Conservation (phyloP, 139 green algal species). For the Zygnema cylindricum region DNA sequence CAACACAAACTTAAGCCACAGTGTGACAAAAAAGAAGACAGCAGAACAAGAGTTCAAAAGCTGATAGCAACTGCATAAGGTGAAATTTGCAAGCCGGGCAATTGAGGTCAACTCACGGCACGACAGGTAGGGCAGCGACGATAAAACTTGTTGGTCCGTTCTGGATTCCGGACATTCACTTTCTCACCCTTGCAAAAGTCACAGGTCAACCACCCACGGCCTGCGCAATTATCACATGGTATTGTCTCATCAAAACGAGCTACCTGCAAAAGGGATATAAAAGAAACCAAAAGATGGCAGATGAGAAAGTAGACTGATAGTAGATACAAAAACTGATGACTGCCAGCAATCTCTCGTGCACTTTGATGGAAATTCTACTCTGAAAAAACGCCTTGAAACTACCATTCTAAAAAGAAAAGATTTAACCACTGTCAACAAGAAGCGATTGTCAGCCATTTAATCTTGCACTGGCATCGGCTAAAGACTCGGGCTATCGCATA, state of each 20-base stretch:
- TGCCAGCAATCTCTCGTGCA: no score
- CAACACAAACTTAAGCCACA: not conserved
- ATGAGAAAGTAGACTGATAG: no score
- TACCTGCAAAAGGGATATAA: no score
- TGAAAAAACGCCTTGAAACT: no score
- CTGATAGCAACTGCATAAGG: not conserved
- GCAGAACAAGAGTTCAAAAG: not conserved
- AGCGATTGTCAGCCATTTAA: no score
- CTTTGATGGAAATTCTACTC: no score
- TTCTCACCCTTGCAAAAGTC: conserved; percentile 29
- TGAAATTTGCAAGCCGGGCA: not conserved
- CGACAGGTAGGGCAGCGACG: conserved; percentile 31
- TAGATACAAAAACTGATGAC: no score
- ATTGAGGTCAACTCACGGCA: conserved; percentile 23
- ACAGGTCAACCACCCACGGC: conserved; percentile 5
- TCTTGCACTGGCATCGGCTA: no score
- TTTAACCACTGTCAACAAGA: no score
- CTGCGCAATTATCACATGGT: conserved; percentile 20
- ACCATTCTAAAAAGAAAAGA: no score
- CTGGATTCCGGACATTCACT: conserved; percentile 22
- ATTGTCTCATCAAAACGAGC: not conserved
- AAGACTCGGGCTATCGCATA: no score
- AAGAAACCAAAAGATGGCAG: no score
- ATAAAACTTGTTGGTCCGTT: conserved; percentile 30
- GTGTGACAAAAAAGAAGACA: not conserved